These are phyloP conservation scores for Aspergillus fumigatiaffinis DNA, from an alignment of 2,329 filamentous ascomycete genomes.

Conservation along the genomic window DNA sequence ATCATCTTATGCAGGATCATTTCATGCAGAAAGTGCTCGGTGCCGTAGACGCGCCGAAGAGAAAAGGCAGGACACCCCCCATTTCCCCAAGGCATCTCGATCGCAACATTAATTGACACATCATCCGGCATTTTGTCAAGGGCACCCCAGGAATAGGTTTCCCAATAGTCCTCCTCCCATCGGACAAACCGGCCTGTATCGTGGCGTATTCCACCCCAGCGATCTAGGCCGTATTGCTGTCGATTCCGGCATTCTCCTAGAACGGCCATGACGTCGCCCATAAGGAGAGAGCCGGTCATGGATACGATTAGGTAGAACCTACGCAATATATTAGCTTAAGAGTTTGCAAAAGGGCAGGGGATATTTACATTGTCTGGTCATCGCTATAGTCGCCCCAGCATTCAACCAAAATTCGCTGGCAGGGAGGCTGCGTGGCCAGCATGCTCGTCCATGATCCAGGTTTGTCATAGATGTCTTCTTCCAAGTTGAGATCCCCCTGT, in stretches of 20 bases:
- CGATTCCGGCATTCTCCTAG: constrained; percentile 5
- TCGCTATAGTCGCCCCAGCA: background rate
- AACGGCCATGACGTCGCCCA: constrained; percentile 4
- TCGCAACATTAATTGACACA: constrained; percentile 3
- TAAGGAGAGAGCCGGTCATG: background rate
- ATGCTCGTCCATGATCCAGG: constrained; percentile 6
- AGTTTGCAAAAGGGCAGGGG: background rate
- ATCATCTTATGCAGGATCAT: constrained; percentile 7
- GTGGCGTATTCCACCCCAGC: background rate
- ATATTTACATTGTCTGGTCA: background rate
- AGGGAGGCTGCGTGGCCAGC: constrained; percentile 5
- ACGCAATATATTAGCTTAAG: background rate
- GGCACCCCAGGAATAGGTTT: background rate
- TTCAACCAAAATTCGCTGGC: constrained; percentile 1
- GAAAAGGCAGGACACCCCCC: constrained; percentile 1
- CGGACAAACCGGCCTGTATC: background rate
- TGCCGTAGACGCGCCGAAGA: constrained; percentile 1
- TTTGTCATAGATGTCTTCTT: background rate
- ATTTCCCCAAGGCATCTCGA: background rate
- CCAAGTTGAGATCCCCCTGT: background rate
- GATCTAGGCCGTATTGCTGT: constrained; percentile 3
- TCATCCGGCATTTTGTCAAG: background rate
- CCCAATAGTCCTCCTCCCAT: background rate
- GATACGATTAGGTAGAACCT: constrained; percentile 2
- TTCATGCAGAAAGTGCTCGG: constrained; percentile 1